These are phyloP conservation scores for Mimosa pudica DNA, from an alignment of 306 rosid genomes.

Conservation along the genomic window DNA sequence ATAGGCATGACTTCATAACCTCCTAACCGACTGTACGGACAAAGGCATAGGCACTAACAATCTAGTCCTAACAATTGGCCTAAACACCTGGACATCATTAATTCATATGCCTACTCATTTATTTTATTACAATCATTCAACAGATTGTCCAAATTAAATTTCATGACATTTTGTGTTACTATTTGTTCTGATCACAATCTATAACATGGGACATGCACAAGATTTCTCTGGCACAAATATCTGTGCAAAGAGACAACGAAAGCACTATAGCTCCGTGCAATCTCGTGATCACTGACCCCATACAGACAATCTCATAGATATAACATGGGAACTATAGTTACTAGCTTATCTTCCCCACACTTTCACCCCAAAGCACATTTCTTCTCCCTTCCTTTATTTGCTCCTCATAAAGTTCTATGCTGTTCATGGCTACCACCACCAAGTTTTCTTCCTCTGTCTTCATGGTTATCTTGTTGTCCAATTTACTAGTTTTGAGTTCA, in stretches of 20 bases:
- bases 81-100: too few species aligned
- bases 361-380: background rate
- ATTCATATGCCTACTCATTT: too few species aligned
- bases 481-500: constrained; percentile 39
- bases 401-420: constrained; percentile 21
- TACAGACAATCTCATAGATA: constrained; percentile 37
- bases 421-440: constrained; percentile 50
- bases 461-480: constrained; percentile 36
- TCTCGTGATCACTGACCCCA: constrained; percentile 59
- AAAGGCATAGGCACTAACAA: too few species aligned
- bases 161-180: background rate
- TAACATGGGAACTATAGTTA: background rate
- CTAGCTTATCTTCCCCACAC: constrained; percentile 9
- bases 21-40: too few species aligned
- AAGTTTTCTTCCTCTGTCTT: constrained; percentile 33
- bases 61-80: too few species aligned
- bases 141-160: background rate
- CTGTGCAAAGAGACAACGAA: constrained; percentile 44
- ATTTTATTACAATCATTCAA: background rate
- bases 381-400: constrained; percentile 6
- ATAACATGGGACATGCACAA: background rate
- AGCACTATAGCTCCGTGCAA: constrained; percentile 24
- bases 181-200: background rate
- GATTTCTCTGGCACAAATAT: constrained; percentile 18
- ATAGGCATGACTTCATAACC: too few species aligned